Evolutionary conservation across 108 stramenopile species (phyloP), one percentile per base, ranked within the genome.

Genomic region (Skeletonema costatum): DNA sequence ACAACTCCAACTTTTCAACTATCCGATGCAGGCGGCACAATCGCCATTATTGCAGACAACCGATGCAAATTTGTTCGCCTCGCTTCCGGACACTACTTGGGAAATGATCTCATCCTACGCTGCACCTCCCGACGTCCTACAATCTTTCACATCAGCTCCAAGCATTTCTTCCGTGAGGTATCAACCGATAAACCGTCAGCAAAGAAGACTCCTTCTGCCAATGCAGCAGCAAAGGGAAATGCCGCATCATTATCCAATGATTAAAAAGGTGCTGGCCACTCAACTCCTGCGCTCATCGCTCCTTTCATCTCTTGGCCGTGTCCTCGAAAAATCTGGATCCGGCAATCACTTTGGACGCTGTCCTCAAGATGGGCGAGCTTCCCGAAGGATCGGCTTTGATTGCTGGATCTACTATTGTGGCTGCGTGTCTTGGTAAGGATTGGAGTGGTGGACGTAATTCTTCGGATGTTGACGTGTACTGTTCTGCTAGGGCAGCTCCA

Each of bases 401-500:
- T 71, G 76, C 76, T n/a, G 76, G 76, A 16, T 77, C 76, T 41
- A 63, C 76, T 17, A 64, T 77, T 5, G 76, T 32, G 2, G 38
- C 59, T n/a, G 39, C 70, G 3, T 71, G 70, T 32, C 76, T 77
- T 42, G 76, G 76, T 0, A 32, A 25, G 36, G 32, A 62, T 32
- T 77, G 64, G 16, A 13, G 19, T 12, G 11, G 10, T 17, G 3
- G 32, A 6, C 14, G 5, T 5, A 36, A 66, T 63, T 14, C 44
- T 11, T 13, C n/a, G 11, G 70, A 71, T n/a, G 76, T 77, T 10
- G 76, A 77, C 41, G 59, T 77, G 70, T 77, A 64, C 62, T 71
- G 70, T 25, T 50, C 76, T 25, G 76, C 76, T 1, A 32, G 12
- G 53, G 67, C 62, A 12, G 76, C 76, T 41, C 76, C 76, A 8